Base-by-base conservation (phyloP, 2,329 filamentous ascomycete species). In the Aspergillus fijiensis region DNA sequence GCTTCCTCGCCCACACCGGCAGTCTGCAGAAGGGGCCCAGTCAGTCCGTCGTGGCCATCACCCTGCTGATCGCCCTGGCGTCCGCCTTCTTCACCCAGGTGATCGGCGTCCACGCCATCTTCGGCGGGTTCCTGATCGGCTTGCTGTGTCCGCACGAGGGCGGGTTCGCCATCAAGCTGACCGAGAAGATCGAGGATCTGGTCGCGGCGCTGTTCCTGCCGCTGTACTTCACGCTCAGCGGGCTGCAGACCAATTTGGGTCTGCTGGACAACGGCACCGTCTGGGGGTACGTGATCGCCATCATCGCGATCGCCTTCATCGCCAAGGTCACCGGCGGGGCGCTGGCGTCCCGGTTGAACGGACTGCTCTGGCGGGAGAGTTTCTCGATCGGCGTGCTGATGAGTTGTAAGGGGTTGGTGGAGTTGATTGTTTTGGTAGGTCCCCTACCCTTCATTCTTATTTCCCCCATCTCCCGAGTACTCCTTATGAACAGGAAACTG, bases 351-450 rank as follows among this genome's bases (percentile, higher is more conserved):
- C 85, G 87, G 39, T 71, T 86, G 3, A 91, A 87, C 68, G 92
- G 89, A 27, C 81, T 97, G 54, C 84, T 96, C 1, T 98, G 94
- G 94, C 85, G 93, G 60, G 94, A 98, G 74, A 93, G 90, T 59
- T 85, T 96, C 33, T 87, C 91, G 1, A 95, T 98, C 66, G 94
- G 94, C 14, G 87, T 89, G 16, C 78, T 97, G 69, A 98, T 98
- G 94, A 96, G 91, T 77, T 98, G 94, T 76, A 98, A 98, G 76
- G 94, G 94, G 69, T 82, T 98, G 10, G 93, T 97, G 0, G 93
- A 97, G 74, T 80, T 98, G 55, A 97, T 98, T 73, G 93, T 97
- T n/a, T 75, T 96, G 75, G 91, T 93, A 81, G 77, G 87, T 69
- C 12, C 19, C 23, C n/a, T 53, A 10, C 52, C 25, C 7, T 54